These are phyloP conservation scores for Trichoderma sp. DNA, from an alignment of 2,329 filamentous ascomycete species.

Conservation along the genomic window DNA sequence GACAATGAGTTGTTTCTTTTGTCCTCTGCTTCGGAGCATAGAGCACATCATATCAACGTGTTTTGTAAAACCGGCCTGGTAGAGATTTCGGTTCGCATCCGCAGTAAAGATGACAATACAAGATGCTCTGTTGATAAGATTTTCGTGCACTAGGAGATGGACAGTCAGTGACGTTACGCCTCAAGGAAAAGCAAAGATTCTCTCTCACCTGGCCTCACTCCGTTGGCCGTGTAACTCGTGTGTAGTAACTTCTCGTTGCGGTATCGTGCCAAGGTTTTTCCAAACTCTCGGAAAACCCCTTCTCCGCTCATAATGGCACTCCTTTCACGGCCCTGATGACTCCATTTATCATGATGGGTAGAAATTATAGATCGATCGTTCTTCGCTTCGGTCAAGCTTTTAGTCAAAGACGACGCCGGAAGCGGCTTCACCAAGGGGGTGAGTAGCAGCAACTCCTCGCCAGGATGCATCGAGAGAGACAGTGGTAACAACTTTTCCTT, in stretches of 20 bases:
- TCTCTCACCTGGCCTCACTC: slow-evolving; percentile 69
- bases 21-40: slow-evolving; percentile 72
- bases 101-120: slow-evolving; percentile 90
- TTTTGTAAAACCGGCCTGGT: slow-evolving; percentile 93
- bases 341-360: slow-evolving; percentile 56
- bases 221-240: slow-evolving; percentile 93
- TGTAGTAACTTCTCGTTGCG: slow-evolving; percentile 85
- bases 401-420: slow-evolving; percentile 83
- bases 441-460: slow-evolving; percentile 85
- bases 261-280: slow-evolving; percentile 81
- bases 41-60: slow-evolving; percentile 96
- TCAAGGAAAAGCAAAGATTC: background rate
- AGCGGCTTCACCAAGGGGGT: slow-evolving; percentile 89
- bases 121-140: slow-evolving; percentile 82
- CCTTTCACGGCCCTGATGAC: slow-evolving; percentile 58
- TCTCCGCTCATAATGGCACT: slow-evolving; percentile 83
- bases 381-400: slow-evolving; percentile 62
- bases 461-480: slow-evolving; percentile 75
- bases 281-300: slow-evolving; percentile 86
- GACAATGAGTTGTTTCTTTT: slow-evolving; percentile 87
- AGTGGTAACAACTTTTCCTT: slow-evolving; percentile 83
- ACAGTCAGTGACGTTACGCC: slow-evolving; percentile 16
- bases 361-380: slow-evolving; percentile 39
- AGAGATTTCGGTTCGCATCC: slow-evolving; percentile 90
- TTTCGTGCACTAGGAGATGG: slow-evolving; percentile 71